Base-by-base conservation (phyloP, 371 early-diverging fungal genomes). In the Batkoa obscura region DNA sequence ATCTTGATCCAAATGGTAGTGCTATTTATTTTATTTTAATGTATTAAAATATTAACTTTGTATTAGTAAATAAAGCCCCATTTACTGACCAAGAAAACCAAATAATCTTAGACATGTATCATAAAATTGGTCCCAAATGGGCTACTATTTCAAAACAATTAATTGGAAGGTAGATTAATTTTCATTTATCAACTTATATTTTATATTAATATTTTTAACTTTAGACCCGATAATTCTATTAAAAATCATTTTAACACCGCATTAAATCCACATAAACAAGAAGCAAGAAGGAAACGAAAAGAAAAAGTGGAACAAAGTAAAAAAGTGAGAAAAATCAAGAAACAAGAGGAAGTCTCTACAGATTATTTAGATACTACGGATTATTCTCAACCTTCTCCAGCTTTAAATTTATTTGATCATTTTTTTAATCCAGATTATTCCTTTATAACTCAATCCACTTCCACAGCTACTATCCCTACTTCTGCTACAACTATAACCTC, bases 241-340 rank as follows among this genome's bases (percentile, higher is more conserved):
- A 67, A 67, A 54, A 67, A 67, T 38, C 64, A 67, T 55, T 67
- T 67, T 48, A 67, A 67, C 47, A 64, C 64, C n/a, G 62, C 62
- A 1, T 60, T 67, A 62, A 62, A 64, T 33, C 64, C 50, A 30
- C 50, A 33, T 35, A n/a, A n/a, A n/a, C n/a, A n/a, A n/a, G n/a
- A n/a, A n/a, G n/a, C n/a, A n/a, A n/a, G n/a, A n/a, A n/a, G n/a
- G n/a, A n/a, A n/a, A n/a, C n/a, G n/a, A n/a, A n/a, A n/a, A n/a
- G n/a, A n/a, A n/a, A n/a, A n/a, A n/a, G n/a, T n/a, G n/a, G n/a
- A n/a, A n/a, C n/a, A n/a, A n/a, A n/a, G n/a, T n/a, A n/a, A n/a
- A n/a, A n/a, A n/a, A n/a, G n/a, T n/a, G n/a, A n/a, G n/a, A n/a
- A n/a, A n/a, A n/a, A n/a, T n/a, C n/a, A n/a, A n/a, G n/a, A n/a